Evolutionary conservation across 202 grass and related monocot genomes (phyloP).

Genomic region (Hordeum pubiflorum): DNA sequence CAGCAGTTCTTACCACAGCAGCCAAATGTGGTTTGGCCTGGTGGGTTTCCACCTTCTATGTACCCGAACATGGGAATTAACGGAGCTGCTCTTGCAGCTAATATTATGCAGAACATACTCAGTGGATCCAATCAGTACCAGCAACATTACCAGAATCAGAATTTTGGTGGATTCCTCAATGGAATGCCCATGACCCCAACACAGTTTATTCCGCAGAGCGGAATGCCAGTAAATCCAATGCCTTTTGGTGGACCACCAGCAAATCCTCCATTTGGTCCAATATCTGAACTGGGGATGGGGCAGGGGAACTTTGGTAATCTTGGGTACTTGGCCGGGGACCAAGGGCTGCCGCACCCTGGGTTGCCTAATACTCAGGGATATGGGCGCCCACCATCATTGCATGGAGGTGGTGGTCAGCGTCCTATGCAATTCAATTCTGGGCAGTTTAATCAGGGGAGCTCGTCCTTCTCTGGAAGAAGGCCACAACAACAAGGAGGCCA

Average conservation of each 20-base stretch:
- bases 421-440: constrained; percentile 35
- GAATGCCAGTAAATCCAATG: constrained; percentile 24
- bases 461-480: constrained; percentile 35
- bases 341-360: constrained; percentile 20
- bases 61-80: constrained; percentile 40
- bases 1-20: constrained; percentile 44
- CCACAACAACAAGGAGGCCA: constrained; percentile 34
- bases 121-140: constrained; percentile 24
- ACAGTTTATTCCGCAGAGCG: constrained; percentile 24
- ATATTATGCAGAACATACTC: constrained; percentile 37
- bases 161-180: constrained; percentile 29
- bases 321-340: constrained; percentile 22
- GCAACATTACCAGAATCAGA: constrained; percentile 39
- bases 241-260: constrained; percentile 1
- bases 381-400: not conserved
- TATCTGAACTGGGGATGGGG: constrained; percentile 12
- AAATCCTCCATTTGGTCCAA: constrained; percentile 19
- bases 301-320: constrained; percentile 36
- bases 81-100: constrained; percentile 35
- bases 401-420: constrained; percentile 20
- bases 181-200: constrained; percentile 29
- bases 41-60: constrained; percentile 20
- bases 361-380: constrained; percentile 30
- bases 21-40: constrained; percentile 40
- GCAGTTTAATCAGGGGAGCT: constrained; percentile 40